These are phyloP conservation scores for Coniochaeta sp. DNA, from an alignment of 2,329 filamentous ascomycete species.

Conservation along the genomic window DNA sequence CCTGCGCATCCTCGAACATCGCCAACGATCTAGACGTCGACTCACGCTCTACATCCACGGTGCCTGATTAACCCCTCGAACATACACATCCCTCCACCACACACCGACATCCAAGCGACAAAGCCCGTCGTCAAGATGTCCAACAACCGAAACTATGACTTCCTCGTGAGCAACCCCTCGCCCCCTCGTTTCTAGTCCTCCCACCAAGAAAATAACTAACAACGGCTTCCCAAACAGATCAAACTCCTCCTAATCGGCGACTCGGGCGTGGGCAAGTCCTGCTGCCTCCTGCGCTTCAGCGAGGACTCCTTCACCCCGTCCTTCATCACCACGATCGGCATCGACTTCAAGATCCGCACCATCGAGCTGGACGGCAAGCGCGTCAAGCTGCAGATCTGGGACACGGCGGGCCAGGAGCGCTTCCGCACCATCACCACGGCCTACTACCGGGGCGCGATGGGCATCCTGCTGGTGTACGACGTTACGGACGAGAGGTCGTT, in stretches of 20 bases:
- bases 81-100: not conserved
- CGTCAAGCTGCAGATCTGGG: constrained; percentile 99
- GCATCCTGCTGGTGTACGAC: constrained; percentile 95
- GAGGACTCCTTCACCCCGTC: constrained; percentile 96
- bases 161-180: constrained; percentile 65
- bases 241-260: constrained; percentile 95
- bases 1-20: not conserved
- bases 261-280: constrained; percentile 94
- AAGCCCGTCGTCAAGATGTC: constrained; percentile 62
- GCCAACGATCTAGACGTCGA: too few relatives aligned
- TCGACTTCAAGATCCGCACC: constrained; percentile 99
- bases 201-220: not conserved
- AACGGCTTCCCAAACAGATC: constrained; percentile 55
- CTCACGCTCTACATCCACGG: too few relatives aligned
- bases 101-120: not conserved
- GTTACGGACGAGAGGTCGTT: constrained; percentile 95
- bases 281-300: constrained; percentile 92
- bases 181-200: not conserved
- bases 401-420: constrained; percentile 95
- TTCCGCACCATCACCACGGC: constrained; percentile 98
- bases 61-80: not conserved
- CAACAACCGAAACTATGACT: constrained; percentile 97
- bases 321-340: constrained; percentile 98
- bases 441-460: constrained; percentile 98
- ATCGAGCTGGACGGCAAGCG: constrained; percentile 98